Evolutionary conservation across 2,329 filamentous ascomycete genomes (phyloP).

Genomic region (Hypoxylon sp.): DNA sequence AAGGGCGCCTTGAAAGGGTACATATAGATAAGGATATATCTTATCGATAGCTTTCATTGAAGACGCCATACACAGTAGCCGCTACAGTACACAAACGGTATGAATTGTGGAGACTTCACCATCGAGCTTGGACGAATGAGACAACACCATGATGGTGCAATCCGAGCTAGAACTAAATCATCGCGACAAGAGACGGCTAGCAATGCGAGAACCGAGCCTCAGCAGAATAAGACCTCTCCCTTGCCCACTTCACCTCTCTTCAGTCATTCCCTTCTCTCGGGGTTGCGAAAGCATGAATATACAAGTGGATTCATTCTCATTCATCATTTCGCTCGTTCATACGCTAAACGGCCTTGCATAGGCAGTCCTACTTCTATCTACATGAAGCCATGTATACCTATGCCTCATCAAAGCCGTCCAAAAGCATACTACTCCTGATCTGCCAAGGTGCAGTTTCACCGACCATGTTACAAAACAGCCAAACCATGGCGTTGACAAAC

Average conservation of each 20-base stretch:
- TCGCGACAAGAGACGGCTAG: slow-evolving; percentile 35
- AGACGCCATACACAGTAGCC: slow-evolving; percentile 14
- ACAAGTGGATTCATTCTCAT: slow-evolving; percentile 27
- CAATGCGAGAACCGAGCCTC: slow-evolving; percentile 44
- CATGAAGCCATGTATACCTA: slow-evolving; percentile 24
- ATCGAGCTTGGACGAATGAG: slow-evolving; percentile 33
- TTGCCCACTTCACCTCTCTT: slow-evolving; percentile 44
- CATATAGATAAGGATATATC: background rate
- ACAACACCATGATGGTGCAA: slow-evolving; percentile 47
- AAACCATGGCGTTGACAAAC: slow-evolving; percentile 16
- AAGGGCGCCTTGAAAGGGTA: background rate
- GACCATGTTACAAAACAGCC: slow-evolving; percentile 21
- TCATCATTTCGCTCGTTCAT: slow-evolving; percentile 7
- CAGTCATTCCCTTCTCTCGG: slow-evolving; percentile 30
- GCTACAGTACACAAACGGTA: slow-evolving; percentile 21
- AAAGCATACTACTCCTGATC: slow-evolving; percentile 10
- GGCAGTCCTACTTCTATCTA: background rate
- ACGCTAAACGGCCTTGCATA: background rate
- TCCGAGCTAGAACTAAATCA: slow-evolving; percentile 48
- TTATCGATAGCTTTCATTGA: background rate
- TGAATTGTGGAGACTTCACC: slow-evolving; percentile 22
- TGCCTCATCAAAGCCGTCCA: background rate
- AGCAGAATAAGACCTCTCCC: slow-evolving; percentile 37
- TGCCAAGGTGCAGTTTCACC: slow-evolving; percentile 8
- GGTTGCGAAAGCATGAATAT: slow-evolving; percentile 5